Evolutionary conservation across 768 basidiomycete genomes (phyloP).

Genomic region (Rhodotorula paludigena): DNA sequence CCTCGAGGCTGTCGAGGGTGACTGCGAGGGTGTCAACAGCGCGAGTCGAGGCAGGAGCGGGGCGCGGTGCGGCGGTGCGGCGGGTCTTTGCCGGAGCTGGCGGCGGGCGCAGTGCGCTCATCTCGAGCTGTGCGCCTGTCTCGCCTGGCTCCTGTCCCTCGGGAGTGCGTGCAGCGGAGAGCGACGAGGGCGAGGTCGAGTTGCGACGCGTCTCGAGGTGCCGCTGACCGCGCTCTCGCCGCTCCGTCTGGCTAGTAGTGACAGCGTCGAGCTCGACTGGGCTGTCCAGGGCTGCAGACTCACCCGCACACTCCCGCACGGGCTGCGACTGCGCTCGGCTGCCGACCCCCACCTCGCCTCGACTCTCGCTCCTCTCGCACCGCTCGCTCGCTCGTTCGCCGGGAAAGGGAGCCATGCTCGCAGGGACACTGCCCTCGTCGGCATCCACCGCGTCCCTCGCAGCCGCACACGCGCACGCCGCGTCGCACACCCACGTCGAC

Average conservation of each 20-base stretch:
- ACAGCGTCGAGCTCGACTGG: no score
- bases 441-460: neutral
- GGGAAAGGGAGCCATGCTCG: neutral
- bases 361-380: neutral
- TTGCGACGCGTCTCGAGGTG: no score
- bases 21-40: constrained; percentile 4
- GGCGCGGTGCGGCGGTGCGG: neutral
- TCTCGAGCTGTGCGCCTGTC: neutral
- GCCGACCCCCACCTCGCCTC: neutral
- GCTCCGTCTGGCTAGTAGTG: no score
- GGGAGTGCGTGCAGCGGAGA: neutral
- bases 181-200: neutral
- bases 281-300: no score
- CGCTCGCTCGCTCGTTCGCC: neutral
- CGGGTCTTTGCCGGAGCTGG: neutral
- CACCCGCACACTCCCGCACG: no score
- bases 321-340: neutral
- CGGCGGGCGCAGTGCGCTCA: neutral
- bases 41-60: neutral
- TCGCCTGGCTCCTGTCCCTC: neutral
- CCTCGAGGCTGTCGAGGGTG: constrained; percentile 2
- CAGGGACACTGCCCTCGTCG: neutral
- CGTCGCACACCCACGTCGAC: constrained; percentile 17
- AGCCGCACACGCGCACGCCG: neutral
- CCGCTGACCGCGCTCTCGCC: no score